Conservation (phyloP, 345 rosid species). For the Arabidopsis suecica region DNA sequence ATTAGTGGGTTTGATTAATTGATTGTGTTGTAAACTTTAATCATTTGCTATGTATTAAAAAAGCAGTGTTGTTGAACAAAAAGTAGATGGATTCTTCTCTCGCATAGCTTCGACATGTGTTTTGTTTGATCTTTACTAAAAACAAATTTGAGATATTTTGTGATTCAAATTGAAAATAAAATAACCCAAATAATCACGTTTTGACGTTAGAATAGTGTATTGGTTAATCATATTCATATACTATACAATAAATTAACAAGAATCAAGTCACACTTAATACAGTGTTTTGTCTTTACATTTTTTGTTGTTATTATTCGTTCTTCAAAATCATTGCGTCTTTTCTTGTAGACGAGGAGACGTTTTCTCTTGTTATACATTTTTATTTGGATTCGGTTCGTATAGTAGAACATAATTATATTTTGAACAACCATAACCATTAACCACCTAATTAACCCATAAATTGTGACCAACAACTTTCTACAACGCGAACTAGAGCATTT, state of each 20-base stretch:
- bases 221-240: constrained; percentile 18
- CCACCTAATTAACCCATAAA: constrained; percentile 36
- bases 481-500: background rate
- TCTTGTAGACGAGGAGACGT: constrained; percentile 37
- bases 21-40: constrained; percentile 27
- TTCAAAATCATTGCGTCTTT: constrained; percentile 22
- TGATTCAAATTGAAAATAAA: constrained; percentile 11
- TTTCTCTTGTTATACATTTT: constrained; percentile 2
- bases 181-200: constrained; percentile 21
- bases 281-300: background rate
- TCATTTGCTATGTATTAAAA: constrained; percentile 29
- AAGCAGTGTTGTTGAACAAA: constrained; percentile 20
- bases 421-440: background rate
- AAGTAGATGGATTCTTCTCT: constrained; percentile 20
- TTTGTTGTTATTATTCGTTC: background rate
- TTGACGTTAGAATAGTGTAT: constrained; percentile 25
- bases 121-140: background rate
- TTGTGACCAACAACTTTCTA: constrained; percentile 32
- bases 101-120: background rate
- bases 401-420: constrained; percentile 6
- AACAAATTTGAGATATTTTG: constrained; percentile 23
- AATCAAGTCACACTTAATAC: constrained; percentile 13
- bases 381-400: constrained; percentile 2
- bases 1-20: constrained; percentile 20
- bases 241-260: constrained; percentile 14